A percentile compares a stretch with the other conserved stretches of the same genome.
phyloP scores from a whole-genome alignment of 305 asterid genomes.

The Ruellia speciosa region DNA sequence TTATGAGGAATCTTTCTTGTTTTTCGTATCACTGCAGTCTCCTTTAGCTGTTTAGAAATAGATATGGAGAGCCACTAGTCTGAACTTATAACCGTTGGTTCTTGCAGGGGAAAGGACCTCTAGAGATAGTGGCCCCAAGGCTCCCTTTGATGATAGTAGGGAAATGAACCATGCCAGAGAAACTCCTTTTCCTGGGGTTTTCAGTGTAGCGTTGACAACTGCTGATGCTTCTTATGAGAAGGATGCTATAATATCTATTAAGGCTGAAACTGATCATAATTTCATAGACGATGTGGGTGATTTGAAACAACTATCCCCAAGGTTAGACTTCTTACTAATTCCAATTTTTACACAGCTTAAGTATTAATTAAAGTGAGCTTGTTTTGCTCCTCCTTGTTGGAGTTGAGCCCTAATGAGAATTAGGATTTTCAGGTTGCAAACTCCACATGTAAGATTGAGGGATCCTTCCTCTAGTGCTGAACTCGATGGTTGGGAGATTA shows the following conservation, averaged over 20 bases:
- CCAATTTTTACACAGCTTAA: conserved; percentile 15
- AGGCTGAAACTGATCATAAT: conserved; percentile 28
- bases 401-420: conserved; percentile 26
- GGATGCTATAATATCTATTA: conserved; percentile 23
- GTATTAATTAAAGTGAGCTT: conserved; percentile 21
- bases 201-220: conserved; percentile 23
- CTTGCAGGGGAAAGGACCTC: conserved; percentile 55
- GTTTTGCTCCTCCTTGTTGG: conserved; percentile 25
- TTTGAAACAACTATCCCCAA: conserved; percentile 32
- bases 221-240: conserved; percentile 29
- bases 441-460: conserved; percentile 40
- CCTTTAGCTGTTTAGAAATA: conserved; percentile 6
- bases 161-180: conserved; percentile 28
- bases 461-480: conserved; percentile 43
- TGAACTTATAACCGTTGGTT: conserved; percentile 28
- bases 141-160: conserved; percentile 27
- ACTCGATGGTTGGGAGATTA: conserved; percentile 32
- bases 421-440: conserved; percentile 52
- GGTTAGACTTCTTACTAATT: conserved; percentile 36
- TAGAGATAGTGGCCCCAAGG: conserved; percentile 27
- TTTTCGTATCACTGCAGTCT: conserved; percentile 7
- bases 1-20: conserved; percentile 14
- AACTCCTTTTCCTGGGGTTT: conserved; percentile 29
- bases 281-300: conserved; percentile 29
- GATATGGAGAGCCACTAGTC: conserved; percentile 13